A percentile compares a stretch with the other conserved stretches of the same genome.
Conservation (phyloP, 2,329 filamentous ascomycete genomes). For the Zelopaecilomyces penicillatus region DNA sequence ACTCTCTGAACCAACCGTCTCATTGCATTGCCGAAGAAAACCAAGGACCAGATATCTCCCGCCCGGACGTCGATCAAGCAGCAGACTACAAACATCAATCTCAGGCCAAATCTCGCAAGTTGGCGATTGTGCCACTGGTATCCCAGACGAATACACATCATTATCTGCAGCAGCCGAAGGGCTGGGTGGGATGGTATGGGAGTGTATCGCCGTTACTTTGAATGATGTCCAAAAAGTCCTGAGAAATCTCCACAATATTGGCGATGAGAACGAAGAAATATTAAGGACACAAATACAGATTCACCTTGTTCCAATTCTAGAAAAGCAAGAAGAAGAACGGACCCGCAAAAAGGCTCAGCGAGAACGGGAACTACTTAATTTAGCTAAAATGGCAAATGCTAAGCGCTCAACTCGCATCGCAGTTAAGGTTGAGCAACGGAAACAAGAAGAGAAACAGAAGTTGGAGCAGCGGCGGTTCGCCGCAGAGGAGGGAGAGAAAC, state of each 20-base stretch:
- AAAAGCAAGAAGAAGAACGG: constrained; percentile 66
- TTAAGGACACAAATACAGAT: constrained; percentile 63
- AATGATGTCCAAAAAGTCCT: constrained; percentile 69
- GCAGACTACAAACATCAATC: no score
- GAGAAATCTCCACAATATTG: constrained; percentile 61
- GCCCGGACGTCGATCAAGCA: constrained; percentile 59
- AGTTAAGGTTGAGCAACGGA: constrained; percentile 69
- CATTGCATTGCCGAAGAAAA: constrained; percentile 42
- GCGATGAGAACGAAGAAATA: constrained; percentile 77
- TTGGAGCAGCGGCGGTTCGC: constrained; percentile 51
- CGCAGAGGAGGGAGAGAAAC: constrained; percentile 54
- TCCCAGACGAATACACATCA: no score
- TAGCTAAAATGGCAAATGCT: constrained; percentile 84
- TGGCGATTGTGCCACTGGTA: no score
- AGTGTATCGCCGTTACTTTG: constrained; percentile 77
- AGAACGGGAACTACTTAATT: constrained; percentile 69
- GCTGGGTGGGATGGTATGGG: constrained; percentile 75
- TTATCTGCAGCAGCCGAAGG: constrained; percentile 56
- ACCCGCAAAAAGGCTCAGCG: constrained; percentile 61
- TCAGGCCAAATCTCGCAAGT: no score
- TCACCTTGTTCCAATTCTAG: constrained; percentile 75
- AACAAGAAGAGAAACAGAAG: constrained; percentile 59
- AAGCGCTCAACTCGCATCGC: constrained; percentile 91
- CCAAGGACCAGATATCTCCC: constrained; percentile 41
- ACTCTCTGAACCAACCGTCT: constrained; percentile 66